Evolutionary conservation across 1,139 yeast genomes (phyloP).

Genomic region (Ogataea hybrid): DNA sequence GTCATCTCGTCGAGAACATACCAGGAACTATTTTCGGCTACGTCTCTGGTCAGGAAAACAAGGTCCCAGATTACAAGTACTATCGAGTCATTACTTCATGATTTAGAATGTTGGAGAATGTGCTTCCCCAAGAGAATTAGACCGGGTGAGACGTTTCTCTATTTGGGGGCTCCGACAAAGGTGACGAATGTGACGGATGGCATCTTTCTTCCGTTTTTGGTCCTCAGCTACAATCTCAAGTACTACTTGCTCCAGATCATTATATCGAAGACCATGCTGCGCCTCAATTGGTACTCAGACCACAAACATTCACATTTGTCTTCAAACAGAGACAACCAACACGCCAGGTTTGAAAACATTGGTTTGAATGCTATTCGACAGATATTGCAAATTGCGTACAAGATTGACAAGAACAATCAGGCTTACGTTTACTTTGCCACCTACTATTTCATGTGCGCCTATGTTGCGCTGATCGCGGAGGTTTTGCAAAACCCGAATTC

Average conservation of each 20-base stretch:
- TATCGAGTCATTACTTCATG: conserved; percentile 17
- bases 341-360: conserved; percentile 10
- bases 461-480: conserved; percentile 27
- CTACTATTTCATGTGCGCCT: conserved; percentile 32
- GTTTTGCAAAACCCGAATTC: conserved; percentile 21
- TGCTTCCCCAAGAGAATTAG: conserved; percentile 26
- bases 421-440: conserved; percentile 21
- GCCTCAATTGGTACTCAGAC: conserved; percentile 12
- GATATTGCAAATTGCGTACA: conserved; percentile 20
- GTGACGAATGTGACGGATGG: neutral
- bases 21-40: conserved; percentile 27
- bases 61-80: conserved; percentile 15
- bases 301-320: neutral
- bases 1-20: conserved; percentile 26
- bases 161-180: neutral
- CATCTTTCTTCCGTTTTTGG: conserved; percentile 2
- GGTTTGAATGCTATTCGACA: conserved; percentile 27
- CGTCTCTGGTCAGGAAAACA: conserved; percentile 22
- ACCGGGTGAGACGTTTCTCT: conserved; percentile 12
- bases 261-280: conserved; percentile 15
- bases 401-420: conserved; percentile 14
- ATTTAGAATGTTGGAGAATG: conserved; percentile 29
- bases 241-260: conserved; percentile 21
- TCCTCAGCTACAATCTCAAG: conserved; percentile 13
- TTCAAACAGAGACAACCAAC: conserved; percentile 3